A percentile compares a stretch with the other conserved stretches of the same genome.
phyloP scores from a whole-genome alignment of 164 flowering plant genomes.

The Protea cynaroides region DNA sequence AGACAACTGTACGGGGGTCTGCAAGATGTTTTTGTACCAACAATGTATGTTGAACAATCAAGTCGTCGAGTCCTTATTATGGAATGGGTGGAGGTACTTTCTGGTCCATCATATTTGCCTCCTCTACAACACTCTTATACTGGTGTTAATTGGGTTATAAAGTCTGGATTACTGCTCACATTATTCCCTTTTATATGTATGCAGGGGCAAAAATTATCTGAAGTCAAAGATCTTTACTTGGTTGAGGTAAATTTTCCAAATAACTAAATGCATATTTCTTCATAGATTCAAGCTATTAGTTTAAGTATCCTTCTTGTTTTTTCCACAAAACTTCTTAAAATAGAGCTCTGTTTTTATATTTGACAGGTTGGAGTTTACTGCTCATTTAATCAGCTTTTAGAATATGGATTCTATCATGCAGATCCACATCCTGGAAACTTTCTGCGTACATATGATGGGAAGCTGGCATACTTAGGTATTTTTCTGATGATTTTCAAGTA shows the following conservation, averaged over 20 bases:
- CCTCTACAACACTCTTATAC: not conserved
- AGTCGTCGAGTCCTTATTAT: conserved; percentile 74
- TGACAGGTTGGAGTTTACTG: conserved; percentile 90
- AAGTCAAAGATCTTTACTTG: conserved; percentile 81
- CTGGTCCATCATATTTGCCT: conserved; percentile 4
- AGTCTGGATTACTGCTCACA: conserved; percentile 7
- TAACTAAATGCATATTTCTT: not conserved
- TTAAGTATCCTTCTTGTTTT: not conserved
- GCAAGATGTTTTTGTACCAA: conserved; percentile 79
- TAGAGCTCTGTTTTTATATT: conserved; percentile 11
- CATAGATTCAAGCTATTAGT: conserved; percentile 1
- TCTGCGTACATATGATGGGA: conserved; percentile 83
- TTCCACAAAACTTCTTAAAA: not conserved
- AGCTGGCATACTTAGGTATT: conserved; percentile 90
- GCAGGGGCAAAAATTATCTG: conserved; percentile 80
- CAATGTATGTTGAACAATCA: conserved; percentile 63
- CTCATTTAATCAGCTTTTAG: conserved; percentile 94
- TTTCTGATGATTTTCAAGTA: not conserved
- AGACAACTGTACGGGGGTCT: conserved; percentile 81
- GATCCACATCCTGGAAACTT: conserved; percentile 99
- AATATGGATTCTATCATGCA: conserved; percentile 95
- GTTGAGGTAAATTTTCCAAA: conserved; percentile 55
- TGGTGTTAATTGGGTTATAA: not conserved
- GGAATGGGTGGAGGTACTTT: conserved; percentile 93
- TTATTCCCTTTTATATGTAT: conserved; percentile 11